Base-by-base conservation (phyloP, 805 yeast genomes). In the Hanseniaspora osmophila region DNA sequence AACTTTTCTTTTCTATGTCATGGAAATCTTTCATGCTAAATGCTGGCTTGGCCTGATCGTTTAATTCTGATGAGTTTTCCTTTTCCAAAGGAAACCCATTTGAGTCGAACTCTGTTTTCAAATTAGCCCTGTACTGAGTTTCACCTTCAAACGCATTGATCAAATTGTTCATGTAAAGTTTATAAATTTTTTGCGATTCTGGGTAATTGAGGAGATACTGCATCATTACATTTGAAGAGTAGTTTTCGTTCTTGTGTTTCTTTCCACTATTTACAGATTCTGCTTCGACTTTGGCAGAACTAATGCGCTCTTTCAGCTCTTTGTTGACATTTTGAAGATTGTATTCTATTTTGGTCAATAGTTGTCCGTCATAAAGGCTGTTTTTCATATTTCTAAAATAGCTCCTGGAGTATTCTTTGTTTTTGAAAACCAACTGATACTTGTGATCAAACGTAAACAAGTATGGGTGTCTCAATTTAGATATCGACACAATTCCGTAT, bases 391-490 rank as follows among this genome's bases (percentile, higher is more conserved):
- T 15, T 35, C 38, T 35, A n/a, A n/a, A 35, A 19, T 38, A 38
- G 11, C 30, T 38, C 19, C 19, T 38, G 6, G 30, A 38, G 16
- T 18, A 38, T 29, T 51, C 49, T 30, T 41, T 43, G 35, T 52
- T 45, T n/a, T 49, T 42, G 44, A 60, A 60, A 12, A 53, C 18
- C 13, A 60, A 48, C 13, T 49, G 47, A 39, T 59, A 60, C 22
- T 52, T 46, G 46, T 59, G 60, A 22, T 48, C 50, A 42, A 60
- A 60, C 44, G 57, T 58, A 43, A 60, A 59, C 44, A 49, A 58
- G 41, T 50, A 50, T 6, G 60, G 60, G 39, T 60, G 61, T 42
- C 63, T 52, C 10, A 46, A 46, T 40, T 53, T 54, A 13, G 57
- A 35, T n/a, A 35, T 35, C 18, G 38, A 35, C 11, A 35, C 18